Conservation (phyloP, 2,329 filamentous ascomycete genomes). For the Monosporascus sp. region DNA sequence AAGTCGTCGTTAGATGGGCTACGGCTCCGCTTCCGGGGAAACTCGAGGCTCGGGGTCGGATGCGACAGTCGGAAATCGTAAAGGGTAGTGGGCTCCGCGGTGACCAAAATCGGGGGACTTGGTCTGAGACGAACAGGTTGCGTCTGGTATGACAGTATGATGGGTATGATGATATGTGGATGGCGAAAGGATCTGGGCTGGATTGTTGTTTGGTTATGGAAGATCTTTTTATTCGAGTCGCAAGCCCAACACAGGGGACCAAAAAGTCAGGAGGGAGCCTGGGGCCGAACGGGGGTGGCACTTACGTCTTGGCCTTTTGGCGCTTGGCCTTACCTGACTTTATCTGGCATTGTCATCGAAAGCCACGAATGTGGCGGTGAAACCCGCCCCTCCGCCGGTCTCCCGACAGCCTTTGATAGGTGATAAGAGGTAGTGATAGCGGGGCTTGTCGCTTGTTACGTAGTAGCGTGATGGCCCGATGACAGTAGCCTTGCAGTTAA, state of each 20-base stretch:
- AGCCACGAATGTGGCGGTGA: conserved; percentile 7
- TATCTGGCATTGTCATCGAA: neutral
- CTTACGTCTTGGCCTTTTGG: conserved; percentile 4
- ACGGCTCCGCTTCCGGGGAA: conserved; percentile 5
- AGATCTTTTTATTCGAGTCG: neutral
- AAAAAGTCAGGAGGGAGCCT: neutral
- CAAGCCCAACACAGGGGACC: neutral
- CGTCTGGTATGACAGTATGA: neutral
- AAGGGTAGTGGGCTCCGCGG: neutral
- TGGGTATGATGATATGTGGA: neutral
- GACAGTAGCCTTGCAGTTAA: too few species aligned
- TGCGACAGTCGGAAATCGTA: neutral
- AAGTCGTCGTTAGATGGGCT: conserved; percentile 6
- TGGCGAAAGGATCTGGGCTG: neutral
- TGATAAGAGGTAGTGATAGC: too few species aligned
- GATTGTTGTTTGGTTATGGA: neutral
- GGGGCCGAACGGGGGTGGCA: neutral
- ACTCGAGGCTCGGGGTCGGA: neutral
- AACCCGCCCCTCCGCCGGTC: too few species aligned
- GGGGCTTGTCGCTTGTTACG: too few species aligned
- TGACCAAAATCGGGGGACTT: neutral
- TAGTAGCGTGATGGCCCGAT: too few species aligned
- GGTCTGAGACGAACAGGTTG: neutral
- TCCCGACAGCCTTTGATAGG: too few species aligned
- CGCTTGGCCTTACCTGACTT: neutral